Conservation (phyloP, 2,329 filamentous ascomycete genomes). For the Didymella segeticola region DNA sequence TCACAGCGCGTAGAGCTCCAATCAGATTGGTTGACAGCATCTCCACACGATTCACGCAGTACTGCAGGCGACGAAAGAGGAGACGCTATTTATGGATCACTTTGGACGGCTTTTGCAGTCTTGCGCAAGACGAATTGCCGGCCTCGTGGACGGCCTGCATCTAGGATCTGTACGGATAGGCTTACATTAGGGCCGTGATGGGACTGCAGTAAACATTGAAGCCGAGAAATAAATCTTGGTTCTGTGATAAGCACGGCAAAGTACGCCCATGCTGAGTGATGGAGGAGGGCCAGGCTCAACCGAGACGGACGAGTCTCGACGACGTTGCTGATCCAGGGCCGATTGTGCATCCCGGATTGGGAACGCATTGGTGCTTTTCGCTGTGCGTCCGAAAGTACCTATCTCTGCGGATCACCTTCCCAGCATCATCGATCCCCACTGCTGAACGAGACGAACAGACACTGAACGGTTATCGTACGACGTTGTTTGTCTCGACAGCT, state of each 20-base stretch:
- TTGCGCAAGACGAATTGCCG: constrained; percentile 13
- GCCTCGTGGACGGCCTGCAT: constrained; percentile 19
- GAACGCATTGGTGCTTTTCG: not conserved
- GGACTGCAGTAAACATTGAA: constrained; percentile 29
- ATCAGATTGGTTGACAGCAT: constrained; percentile 13
- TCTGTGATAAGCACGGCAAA: constrained; percentile 11
- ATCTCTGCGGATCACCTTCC: not conserved
- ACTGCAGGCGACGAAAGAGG: constrained; percentile 28
- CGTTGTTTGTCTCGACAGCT: constrained; percentile 39
- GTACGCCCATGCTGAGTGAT: constrained; percentile 23
- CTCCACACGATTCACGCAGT: constrained; percentile 20
- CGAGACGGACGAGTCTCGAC: not conserved
- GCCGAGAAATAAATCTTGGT: constrained; percentile 18
- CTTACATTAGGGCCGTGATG: constrained; percentile 39
- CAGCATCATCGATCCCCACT: constrained; percentile 3
- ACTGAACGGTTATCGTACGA: constrained; percentile 42
- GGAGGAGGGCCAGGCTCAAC: constrained; percentile 8
- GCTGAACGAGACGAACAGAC: constrained; percentile 22
- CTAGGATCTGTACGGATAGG: constrained; percentile 22
- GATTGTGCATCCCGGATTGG: not conserved
- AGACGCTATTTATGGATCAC: constrained; percentile 36
- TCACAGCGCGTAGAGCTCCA: constrained; percentile 14
- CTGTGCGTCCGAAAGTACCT: not conserved
- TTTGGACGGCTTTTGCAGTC: constrained; percentile 9
- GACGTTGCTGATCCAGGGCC: not conserved